Percentiles rank a stretch among this genome's conserved stretches.
These are phyloP conservation scores for Backusella tarrabulga DNA, from an alignment of 192 early-diverging fungal genomes.

Conservation along the genomic window DNA sequence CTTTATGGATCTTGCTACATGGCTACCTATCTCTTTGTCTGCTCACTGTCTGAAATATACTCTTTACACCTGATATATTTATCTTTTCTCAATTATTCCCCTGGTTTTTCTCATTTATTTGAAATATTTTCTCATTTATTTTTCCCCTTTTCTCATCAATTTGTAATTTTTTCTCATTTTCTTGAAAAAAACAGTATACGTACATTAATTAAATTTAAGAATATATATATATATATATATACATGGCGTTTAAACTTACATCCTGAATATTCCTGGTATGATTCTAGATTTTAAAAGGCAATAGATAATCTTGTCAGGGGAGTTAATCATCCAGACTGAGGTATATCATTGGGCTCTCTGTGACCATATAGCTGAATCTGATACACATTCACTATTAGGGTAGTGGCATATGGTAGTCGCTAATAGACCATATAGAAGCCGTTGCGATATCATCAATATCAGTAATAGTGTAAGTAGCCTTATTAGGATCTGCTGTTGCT, in stretches of 20 bases:
- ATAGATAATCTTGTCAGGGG: conserved; percentile 24
- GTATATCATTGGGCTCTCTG: conserved; percentile 21
- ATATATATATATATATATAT: not conserved
- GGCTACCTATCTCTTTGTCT: too few relatives aligned
- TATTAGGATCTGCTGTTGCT: conserved; percentile 20
- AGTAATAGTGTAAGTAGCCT: conserved; percentile 24
- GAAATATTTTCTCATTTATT: too few relatives aligned
- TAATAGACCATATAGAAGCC: conserved; percentile 31
- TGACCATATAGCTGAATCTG: conserved; percentile 35
- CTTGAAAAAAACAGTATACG: too few relatives aligned
- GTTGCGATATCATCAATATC: conserved; percentile 17
- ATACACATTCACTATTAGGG: conserved; percentile 30
- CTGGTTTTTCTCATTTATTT: too few relatives aligned
- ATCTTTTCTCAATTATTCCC: too few relatives aligned
- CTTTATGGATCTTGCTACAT: too few relatives aligned
- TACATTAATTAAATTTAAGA: not conserved
- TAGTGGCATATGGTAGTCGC: conserved; percentile 9
- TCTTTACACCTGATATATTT: too few relatives aligned
- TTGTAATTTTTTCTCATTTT: too few relatives aligned
- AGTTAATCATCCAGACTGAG: conserved; percentile 23
- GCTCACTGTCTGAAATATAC: too few relatives aligned
- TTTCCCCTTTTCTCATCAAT: too few relatives aligned
- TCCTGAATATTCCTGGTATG: conserved; percentile 17
- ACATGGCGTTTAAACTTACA: conserved; percentile 6
- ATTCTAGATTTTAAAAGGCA: conserved; percentile 28